phyloP scores from a whole-genome alignment of 495 filamentous ascomycete species.

The Trichoderma erinaceum region DNA sequence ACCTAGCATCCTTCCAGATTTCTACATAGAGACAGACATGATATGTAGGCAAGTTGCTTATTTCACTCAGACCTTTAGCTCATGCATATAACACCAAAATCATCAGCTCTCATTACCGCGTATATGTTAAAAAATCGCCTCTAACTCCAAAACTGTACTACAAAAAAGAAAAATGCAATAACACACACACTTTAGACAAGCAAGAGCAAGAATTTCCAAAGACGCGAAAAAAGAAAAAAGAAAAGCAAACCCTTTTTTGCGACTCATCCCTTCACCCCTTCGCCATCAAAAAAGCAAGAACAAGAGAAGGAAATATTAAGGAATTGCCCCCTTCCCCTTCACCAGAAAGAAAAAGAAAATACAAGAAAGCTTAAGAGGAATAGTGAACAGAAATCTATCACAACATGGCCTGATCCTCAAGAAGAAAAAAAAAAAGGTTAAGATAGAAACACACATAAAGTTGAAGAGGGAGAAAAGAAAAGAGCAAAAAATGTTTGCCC shows the following conservation, averaged over 20 bases:
- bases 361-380: not conserved
- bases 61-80: not conserved
- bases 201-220: not conserved
- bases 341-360: not conserved
- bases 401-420: not conserved
- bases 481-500: not conserved
- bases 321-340: too few relatives aligned
- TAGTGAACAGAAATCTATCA: not conserved
- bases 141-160: conserved; percentile 6
- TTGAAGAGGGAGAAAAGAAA: not conserved
- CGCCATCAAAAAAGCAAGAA: not conserved
- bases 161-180: not conserved
- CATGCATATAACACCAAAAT: not conserved
- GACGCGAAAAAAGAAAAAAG: not conserved
- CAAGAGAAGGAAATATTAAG: too few relatives aligned
- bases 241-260: conserved; percentile 1
- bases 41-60: too few relatives aligned
- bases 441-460: not conserved
- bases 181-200: too few relatives aligned
- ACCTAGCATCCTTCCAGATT: not conserved
- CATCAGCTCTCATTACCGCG: conserved; percentile 11
- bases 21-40: not conserved
- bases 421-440: not conserved
- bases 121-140: not conserved
- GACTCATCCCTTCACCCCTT: not conserved